Conservation (phyloP, 768 basidiomycete genomes). For the Paxillus rubicundulus region DNA sequence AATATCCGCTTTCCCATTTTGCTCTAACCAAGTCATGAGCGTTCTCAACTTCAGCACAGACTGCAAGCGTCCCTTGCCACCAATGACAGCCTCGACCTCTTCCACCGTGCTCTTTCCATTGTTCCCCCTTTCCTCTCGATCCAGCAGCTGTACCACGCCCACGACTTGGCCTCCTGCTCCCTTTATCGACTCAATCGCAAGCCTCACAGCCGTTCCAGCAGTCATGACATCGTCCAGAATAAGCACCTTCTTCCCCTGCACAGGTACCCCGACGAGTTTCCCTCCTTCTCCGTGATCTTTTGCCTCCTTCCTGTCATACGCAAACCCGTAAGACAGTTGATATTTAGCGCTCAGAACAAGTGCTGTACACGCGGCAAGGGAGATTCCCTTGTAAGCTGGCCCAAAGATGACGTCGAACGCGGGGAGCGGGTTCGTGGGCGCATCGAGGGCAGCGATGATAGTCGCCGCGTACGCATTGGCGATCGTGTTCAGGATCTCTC, state of each 20-base stretch:
- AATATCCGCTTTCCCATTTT: constrained; percentile 61
- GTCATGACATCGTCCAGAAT: constrained; percentile 98
- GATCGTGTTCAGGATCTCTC: constrained; percentile 73
- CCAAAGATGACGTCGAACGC: constrained; percentile 87
- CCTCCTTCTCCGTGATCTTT: constrained; percentile 98
- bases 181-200: constrained; percentile 72
- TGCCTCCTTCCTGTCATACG: constrained; percentile 92
- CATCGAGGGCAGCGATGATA: constrained; percentile 50
- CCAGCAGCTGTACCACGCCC: constrained; percentile 84
- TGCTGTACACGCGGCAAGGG: constrained; percentile 83
- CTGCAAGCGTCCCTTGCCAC: constrained; percentile 63
- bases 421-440: constrained; percentile 27
- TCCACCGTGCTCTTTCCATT: constrained; percentile 67
- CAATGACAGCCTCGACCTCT: constrained; percentile 74
- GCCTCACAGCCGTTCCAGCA: constrained; percentile 82
- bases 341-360: constrained; percentile 70
- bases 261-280: constrained; percentile 77
- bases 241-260: constrained; percentile 80
- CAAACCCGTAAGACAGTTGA: constrained; percentile 68
- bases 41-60: constrained; percentile 85
- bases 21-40: constrained; percentile 77
- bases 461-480: constrained; percentile 82
- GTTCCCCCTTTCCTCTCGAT: constrained; percentile 52
- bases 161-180: constrained; percentile 76
- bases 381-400: constrained; percentile 96